Evolutionary conservation across 495 filamentous ascomycete genomes (phyloP).

Genomic region (Tuber umbilicatum): DNA sequence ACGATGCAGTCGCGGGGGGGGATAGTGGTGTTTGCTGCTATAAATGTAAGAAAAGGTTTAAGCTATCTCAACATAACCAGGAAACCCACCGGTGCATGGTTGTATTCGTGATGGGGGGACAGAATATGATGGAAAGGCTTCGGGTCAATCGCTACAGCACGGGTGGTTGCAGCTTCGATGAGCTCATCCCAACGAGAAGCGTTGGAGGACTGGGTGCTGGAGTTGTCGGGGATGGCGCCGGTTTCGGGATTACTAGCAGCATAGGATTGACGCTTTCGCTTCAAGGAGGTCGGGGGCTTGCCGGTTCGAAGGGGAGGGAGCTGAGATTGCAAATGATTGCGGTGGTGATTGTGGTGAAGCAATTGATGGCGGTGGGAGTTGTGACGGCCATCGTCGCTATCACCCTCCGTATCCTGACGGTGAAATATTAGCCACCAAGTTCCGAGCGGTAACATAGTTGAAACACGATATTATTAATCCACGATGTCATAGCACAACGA

Average conservation of each 20-base stretch:
- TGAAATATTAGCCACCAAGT: neutral
- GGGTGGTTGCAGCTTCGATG: constrained; percentile 39
- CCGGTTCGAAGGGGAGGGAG: neutral
- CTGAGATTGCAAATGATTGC: neutral
- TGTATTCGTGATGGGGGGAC: constrained; percentile 34
- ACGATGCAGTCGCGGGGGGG: constrained; percentile 34
- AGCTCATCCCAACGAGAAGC: constrained; percentile 40
- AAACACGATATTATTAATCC: neutral
- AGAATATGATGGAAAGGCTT: constrained; percentile 23
- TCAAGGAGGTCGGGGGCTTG: constrained; percentile 21
- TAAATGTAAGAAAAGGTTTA: constrained; percentile 31
- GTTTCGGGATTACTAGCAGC: constrained; percentile 17
- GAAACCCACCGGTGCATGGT: constrained; percentile 30
- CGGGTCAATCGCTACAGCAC: constrained; percentile 31
- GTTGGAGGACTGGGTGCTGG: constrained; percentile 34
- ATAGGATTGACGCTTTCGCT: constrained; percentile 37
- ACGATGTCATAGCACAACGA: neutral
- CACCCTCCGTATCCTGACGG: neutral
- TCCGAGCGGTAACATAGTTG: neutral
- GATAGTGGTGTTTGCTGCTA: constrained; percentile 33
- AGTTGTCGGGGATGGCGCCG: constrained; percentile 17
- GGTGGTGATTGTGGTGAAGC: constrained; percentile 29
- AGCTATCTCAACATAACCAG: constrained; percentile 27
- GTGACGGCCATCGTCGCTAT: constrained; percentile 2
- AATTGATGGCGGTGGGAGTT: constrained; percentile 13